Conservation (phyloP, 2,329 filamentous ascomycete genomes). For the Ceratocystis alfenasii region DNA sequence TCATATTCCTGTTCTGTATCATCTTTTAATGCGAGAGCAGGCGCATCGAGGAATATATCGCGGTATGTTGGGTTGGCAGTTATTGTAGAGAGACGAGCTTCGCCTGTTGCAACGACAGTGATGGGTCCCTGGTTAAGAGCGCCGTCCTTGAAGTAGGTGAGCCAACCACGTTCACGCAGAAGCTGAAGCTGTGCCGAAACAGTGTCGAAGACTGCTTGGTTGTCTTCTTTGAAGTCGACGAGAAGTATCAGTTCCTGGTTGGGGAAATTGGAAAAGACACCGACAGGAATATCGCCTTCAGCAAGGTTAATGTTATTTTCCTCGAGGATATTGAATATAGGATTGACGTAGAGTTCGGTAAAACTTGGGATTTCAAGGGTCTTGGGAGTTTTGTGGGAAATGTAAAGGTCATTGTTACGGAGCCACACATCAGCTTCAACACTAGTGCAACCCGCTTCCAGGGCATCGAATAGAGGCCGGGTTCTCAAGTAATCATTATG, state of each 20-base stretch:
- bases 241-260: conserved; percentile 48
- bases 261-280: conserved; percentile 45
- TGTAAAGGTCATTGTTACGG: conserved; percentile 41
- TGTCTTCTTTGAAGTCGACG: conserved; percentile 56
- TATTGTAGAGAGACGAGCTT: conserved; percentile 46
- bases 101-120: conserved; percentile 58
- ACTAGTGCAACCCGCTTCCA: conserved; percentile 47
- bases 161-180: conserved; percentile 46
- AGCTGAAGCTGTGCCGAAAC: conserved; percentile 41
- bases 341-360: conserved; percentile 49
- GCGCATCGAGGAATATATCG: conserved; percentile 57
- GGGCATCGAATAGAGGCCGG: conserved; percentile 51
- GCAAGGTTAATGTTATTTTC: conserved; percentile 36
- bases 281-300: conserved; percentile 31
- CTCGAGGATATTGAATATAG: conserved; percentile 48
- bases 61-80: conserved; percentile 41
- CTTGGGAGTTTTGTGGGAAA: conserved; percentile 41
- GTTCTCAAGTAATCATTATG: conserved; percentile 62
- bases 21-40: conserved; percentile 35
- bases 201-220: conserved; percentile 38
- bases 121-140: conserved; percentile 43
- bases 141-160: conserved; percentile 42
- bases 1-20: conserved; percentile 32
- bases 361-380: conserved; percentile 44
- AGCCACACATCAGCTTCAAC: conserved; percentile 62